These are phyloP conservation scores for Monascus purpureus DNA, from an alignment of 495 filamentous ascomycete genomes.

Conservation along the genomic window DNA sequence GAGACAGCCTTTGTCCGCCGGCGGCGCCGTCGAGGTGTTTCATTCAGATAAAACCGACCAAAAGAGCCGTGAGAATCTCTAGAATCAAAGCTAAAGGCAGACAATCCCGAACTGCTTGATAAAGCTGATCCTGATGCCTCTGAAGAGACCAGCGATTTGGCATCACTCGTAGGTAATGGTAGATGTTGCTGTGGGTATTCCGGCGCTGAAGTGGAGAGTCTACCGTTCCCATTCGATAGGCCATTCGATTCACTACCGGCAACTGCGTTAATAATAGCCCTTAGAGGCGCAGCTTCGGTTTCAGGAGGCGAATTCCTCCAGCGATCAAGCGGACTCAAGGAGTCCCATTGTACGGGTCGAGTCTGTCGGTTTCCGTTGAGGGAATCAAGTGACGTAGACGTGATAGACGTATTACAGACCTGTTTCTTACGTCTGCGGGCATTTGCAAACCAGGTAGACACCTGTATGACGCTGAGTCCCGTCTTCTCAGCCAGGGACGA, in stretches of 20 bases:
- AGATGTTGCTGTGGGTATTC: slow-evolving; percentile 22
- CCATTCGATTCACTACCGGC: not conserved
- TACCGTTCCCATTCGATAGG: not conserved
- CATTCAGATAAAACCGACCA: slow-evolving; percentile 24
- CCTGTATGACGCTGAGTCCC: slow-evolving; percentile 1
- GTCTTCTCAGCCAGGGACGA: not conserved
- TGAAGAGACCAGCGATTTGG: slow-evolving; percentile 2
- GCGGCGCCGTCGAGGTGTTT: slow-evolving; percentile 1
- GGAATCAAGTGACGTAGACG: not conserved
- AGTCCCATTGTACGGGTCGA: not conserved
- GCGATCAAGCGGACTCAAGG: slow-evolving; percentile 42
- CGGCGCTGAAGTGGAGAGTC: not conserved
- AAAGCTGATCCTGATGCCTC: slow-evolving; percentile 32
- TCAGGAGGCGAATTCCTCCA: slow-evolving; percentile 65
- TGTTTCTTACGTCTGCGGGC: slow-evolving; percentile 1
- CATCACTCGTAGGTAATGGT: no score
- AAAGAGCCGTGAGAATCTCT: slow-evolving; percentile 38
- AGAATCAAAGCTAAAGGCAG: slow-evolving; percentile 42
- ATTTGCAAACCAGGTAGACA: slow-evolving; percentile 3
- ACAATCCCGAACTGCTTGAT: slow-evolving; percentile 22
- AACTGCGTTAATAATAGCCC: slow-evolving; percentile 54
- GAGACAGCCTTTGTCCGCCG: not conserved
- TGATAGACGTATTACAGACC: not conserved
- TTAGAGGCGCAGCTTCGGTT: slow-evolving; percentile 56
- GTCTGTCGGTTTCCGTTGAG: slow-evolving; percentile 1